These are phyloP conservation scores for Silene vulgaris DNA, from an alignment of 179 eudicot species.

Conservation along the genomic window DNA sequence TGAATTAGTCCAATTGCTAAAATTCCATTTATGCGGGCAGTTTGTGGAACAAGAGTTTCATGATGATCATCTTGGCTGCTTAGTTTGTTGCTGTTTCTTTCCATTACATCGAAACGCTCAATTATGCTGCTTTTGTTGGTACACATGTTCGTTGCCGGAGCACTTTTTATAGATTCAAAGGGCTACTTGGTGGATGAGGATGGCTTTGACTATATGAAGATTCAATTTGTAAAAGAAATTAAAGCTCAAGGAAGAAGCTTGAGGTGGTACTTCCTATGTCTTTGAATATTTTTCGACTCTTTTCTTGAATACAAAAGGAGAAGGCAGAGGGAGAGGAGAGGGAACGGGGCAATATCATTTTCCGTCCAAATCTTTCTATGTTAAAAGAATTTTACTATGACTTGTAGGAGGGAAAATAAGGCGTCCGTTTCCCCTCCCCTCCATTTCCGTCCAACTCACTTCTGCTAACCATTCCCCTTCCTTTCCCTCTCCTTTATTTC, in stretches of 20 bases:
- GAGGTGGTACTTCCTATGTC: constrained; percentile 44
- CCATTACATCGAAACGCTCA: neutral
- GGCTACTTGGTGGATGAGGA: constrained; percentile 95
- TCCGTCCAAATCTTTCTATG: too few relatives aligned
- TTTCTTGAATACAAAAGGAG: neutral
- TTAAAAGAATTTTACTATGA: too few relatives aligned
- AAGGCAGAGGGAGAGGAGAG: neutral
- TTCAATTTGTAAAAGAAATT: constrained; percentile 68
- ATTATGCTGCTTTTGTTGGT: neutral
- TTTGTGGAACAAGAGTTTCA: neutral
- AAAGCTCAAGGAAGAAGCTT: constrained; percentile 82
- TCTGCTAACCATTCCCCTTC: neutral
- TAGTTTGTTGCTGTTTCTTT: neutral
- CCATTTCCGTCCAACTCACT: neutral
- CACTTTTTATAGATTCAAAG: constrained; percentile 59
- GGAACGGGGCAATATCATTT: neutral
- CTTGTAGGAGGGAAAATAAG: too few relatives aligned
- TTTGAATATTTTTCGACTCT: neutral
- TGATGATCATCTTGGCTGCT: constrained; percentile 8
- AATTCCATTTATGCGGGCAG: constrained; percentile 5
- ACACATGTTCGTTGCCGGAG: constrained; percentile 15
- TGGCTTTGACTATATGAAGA: constrained; percentile 78
- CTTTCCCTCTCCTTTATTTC: neutral
- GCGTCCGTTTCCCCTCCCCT: too few relatives aligned
- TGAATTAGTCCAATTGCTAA: neutral